Conservation (phyloP, 495 filamentous ascomycete species). For the Xylaria longipes region DNA sequence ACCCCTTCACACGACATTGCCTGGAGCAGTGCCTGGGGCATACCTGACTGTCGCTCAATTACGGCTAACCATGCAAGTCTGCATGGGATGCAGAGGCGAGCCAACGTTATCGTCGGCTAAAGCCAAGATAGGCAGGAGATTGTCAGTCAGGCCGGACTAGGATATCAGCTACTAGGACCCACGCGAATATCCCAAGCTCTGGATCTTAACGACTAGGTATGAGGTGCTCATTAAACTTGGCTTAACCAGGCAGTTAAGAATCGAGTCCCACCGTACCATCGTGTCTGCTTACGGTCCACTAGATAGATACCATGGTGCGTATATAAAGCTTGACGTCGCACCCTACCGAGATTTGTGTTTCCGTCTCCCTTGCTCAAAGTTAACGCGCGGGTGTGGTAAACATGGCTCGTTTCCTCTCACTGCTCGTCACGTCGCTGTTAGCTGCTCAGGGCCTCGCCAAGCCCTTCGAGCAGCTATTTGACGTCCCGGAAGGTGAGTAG, state of each 20-base stretch:
- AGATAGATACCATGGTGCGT: conserved; percentile 3
- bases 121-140: conserved; percentile 25
- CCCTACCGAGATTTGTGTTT: neutral
- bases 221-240: conserved; percentile 8
- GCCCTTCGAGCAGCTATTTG: conserved; percentile 25
- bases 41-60: conserved; percentile 20
- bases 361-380: neutral
- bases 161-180: conserved; percentile 1
- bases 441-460: conserved; percentile 31
- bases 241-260: conserved; percentile 24
- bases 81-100: conserved; percentile 20
- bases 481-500: conserved; percentile 23
- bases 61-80: conserved; percentile 13
- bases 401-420: conserved; percentile 29
- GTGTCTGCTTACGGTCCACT: conserved; percentile 6
- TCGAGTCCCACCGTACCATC: neutral
- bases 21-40: conserved; percentile 13
- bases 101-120: conserved; percentile 28
- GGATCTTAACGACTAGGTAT: neutral
- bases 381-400: conserved; percentile 13
- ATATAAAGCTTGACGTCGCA: conserved; percentile 16
- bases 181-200: neutral
- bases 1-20: conserved; percentile 6
- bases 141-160: neutral
- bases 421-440: conserved; percentile 22